Evolutionary conservation across 2,329 filamentous ascomycete genomes (phyloP).

Genomic region (Aspergillus felis): DNA sequence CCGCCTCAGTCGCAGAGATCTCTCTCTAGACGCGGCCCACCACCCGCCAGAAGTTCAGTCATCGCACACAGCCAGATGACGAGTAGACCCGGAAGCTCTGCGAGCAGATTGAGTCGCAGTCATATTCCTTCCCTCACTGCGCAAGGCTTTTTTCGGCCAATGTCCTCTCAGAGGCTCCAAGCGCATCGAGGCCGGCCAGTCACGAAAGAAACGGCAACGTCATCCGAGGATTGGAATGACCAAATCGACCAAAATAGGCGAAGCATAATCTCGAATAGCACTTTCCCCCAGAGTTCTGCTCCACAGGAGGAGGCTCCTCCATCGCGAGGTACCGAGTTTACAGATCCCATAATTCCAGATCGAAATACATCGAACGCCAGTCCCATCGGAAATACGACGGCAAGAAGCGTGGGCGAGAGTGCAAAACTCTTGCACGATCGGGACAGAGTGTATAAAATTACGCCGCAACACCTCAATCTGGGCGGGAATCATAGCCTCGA

Average conservation of each 20-base stretch:
- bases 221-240: constrained; percentile 43
- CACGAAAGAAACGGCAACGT: constrained; percentile 31
- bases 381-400: constrained; percentile 57
- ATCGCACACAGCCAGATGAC: constrained; percentile 44
- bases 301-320: constrained; percentile 55
- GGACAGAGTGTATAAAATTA: constrained; percentile 34
- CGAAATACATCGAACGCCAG: constrained; percentile 70
- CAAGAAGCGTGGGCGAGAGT: constrained; percentile 69
- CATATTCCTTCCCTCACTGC: constrained; percentile 88
- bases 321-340: constrained; percentile 77
- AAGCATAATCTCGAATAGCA: constrained; percentile 56
- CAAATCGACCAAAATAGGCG: constrained; percentile 51
- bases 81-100: constrained; percentile 52
- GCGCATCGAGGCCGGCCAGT: constrained; percentile 67
- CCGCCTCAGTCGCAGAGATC: constrained; percentile 54
- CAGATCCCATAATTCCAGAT: constrained; percentile 68
- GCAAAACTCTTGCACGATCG: constrained; percentile 67
- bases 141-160: constrained; percentile 89
- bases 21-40: constrained; percentile 53
- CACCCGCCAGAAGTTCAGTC: constrained; percentile 36
- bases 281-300: constrained; percentile 36
- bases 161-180: constrained; percentile 94
- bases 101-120: constrained; percentile 70
- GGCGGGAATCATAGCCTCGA: constrained; percentile 55
- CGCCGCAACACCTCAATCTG: constrained; percentile 52